Percentiles rank a stretch among this genome's conserved stretches.
Conservation (phyloP, 2,329 filamentous ascomycete genomes). For the Monilinia vaccinii-corymbosi region DNA sequence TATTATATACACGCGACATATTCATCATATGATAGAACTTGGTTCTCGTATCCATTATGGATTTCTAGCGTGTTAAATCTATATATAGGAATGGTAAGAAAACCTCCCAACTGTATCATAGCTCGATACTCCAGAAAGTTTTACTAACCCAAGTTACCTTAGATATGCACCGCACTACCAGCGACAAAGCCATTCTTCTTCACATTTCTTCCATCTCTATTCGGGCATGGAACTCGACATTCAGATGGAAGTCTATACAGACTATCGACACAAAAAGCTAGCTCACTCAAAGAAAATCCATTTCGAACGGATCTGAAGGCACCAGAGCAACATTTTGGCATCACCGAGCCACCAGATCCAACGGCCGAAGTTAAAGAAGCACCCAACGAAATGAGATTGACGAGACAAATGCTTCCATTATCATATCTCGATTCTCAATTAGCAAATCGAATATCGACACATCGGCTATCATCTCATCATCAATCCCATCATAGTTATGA, state of each 20-base stretch:
- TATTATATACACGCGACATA: constrained; percentile 28
- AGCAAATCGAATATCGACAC: background rate
- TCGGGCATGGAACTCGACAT: background rate
- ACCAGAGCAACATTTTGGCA: background rate
- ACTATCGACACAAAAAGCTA: background rate
- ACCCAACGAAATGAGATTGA: background rate
- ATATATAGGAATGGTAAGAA: constrained; percentile 34
- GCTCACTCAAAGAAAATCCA: background rate
- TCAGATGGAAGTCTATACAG: background rate
- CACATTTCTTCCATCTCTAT: constrained; percentile 28
- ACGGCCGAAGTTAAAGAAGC: background rate
- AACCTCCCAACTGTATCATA: background rate
- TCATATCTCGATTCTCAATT: background rate
- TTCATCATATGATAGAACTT: constrained; percentile 28
- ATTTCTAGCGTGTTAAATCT: constrained; percentile 33
- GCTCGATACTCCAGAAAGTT: background rate
- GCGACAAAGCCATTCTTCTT: constrained; percentile 37
- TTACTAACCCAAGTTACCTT: background rate
- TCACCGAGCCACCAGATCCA: background rate
- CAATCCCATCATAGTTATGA: background rate
- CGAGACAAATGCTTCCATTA: constrained; percentile 1
- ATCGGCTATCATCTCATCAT: background rate
- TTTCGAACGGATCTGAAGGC: background rate
- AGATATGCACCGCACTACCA: constrained; percentile 37
- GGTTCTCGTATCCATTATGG: constrained; percentile 30